Evolutionary conservation across 2,329 filamentous ascomycete genomes (phyloP).

Genomic region (Biscogniauxia mediterranea): DNA sequence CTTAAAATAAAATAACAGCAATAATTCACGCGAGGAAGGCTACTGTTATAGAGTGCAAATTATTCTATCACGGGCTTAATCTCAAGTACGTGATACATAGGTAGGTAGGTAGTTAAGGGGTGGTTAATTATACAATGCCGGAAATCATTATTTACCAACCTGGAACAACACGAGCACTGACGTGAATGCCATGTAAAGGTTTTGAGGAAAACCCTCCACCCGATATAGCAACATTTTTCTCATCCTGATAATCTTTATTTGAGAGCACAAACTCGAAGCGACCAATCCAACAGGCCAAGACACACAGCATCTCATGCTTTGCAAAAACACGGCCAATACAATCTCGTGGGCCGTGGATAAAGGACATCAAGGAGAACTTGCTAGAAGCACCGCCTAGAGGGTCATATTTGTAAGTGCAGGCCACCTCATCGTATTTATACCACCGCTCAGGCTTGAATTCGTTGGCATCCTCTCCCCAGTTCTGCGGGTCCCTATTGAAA

Average conservation of each 20-base stretch:
- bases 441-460: slow-evolving; percentile 61
- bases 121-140: not conserved
- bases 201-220: slow-evolving; percentile 14
- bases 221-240: slow-evolving; percentile 15
- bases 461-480: slow-evolving; percentile 63
- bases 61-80: too few species aligned
- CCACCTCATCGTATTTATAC: slow-evolving; percentile 30
- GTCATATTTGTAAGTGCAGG: slow-evolving; percentile 4
- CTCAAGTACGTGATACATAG: not conserved
- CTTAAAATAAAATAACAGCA: too few species aligned
- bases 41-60: too few species aligned
- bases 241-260: slow-evolving; percentile 10
- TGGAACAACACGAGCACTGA: slow-evolving; percentile 2
- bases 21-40: too few species aligned
- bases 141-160: slow-evolving; percentile 1
- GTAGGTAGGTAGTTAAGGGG: too few species aligned
- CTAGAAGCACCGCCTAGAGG: slow-evolving; percentile 44
- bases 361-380: slow-evolving; percentile 56
- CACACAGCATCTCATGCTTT: slow-evolving; percentile 63
- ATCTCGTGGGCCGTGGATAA: slow-evolving; percentile 51
- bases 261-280: slow-evolving; percentile 17
- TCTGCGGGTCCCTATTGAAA: slow-evolving; percentile 58
- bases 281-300: slow-evolving; percentile 40
- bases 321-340: slow-evolving; percentile 64
- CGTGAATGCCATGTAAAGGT: slow-evolving; percentile 15